Percentiles rank a stretch among this genome's conserved stretches.
These are phyloP conservation scores for Torrubiella hemipterigena DNA, from an alignment of 2,329 filamentous ascomycete genomes.

Conservation along the genomic window DNA sequence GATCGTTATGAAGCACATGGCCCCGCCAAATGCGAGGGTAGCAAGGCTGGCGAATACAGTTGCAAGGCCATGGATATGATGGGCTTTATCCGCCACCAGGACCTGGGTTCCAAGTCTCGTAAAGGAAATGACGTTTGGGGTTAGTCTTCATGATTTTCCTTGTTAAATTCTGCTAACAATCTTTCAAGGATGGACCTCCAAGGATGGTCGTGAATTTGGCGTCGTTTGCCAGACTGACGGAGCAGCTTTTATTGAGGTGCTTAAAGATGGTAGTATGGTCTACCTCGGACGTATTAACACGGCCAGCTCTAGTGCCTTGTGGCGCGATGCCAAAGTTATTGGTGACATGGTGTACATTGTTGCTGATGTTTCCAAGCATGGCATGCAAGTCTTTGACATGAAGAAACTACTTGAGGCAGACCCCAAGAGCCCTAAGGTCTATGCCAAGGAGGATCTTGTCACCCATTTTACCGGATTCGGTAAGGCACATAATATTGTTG, in stretches of 20 bases:
- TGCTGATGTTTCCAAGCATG: slow-evolving; percentile 32
- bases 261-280: slow-evolving; percentile 24
- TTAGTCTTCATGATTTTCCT: too few relatives aligned
- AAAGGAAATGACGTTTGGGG: slow-evolving; percentile 23
- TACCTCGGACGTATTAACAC: slow-evolving; percentile 30
- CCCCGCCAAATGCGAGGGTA: slow-evolving; percentile 14
- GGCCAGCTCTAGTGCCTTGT: slow-evolving; percentile 20
- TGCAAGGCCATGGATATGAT: slow-evolving; percentile 24
- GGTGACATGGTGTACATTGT: slow-evolving; percentile 19
- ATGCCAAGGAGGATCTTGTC: slow-evolving; percentile 17
- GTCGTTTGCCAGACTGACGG: slow-evolving; percentile 31
- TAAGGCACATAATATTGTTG: slow-evolving; percentile 30
- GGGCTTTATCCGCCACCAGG: slow-evolving; percentile 24
- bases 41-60: slow-evolving; percentile 19
- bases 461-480: slow-evolving; percentile 16
- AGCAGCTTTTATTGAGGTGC: slow-evolving; percentile 32
- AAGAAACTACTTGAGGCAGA: slow-evolving; percentile 35
- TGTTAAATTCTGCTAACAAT: too few relatives aligned
- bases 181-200: too few relatives aligned
- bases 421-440: slow-evolving; percentile 20
- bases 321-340: slow-evolving; percentile 23
- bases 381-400: slow-evolving; percentile 51
- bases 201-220: slow-evolving; percentile 32
- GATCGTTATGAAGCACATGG: slow-evolving; percentile 8
- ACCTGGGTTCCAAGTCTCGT: slow-evolving; percentile 20